phyloP scores from a whole-genome alignment of 1,284 basidiomycete genomes.

The Phlebopus sp. region DNA sequence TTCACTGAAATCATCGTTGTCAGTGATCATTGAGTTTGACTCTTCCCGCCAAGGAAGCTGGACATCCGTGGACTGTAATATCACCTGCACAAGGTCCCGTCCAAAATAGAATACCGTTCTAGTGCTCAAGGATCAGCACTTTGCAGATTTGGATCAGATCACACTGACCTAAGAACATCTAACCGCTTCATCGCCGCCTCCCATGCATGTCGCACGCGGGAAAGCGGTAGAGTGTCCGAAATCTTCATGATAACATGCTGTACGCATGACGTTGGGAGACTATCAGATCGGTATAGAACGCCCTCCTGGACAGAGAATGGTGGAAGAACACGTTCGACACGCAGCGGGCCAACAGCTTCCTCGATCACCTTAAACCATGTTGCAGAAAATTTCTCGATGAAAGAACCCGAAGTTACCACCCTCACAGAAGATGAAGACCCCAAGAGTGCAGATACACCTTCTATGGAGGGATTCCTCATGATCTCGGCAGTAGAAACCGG shows the following conservation, averaged over 20 bases:
- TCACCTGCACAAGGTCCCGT: constrained; percentile 39
- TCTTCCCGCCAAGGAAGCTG: constrained; percentile 31
- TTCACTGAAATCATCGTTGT: constrained; percentile 24
- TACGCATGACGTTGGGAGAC: constrained; percentile 41
- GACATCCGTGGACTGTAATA: constrained; percentile 30
- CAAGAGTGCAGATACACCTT: constrained; percentile 32
- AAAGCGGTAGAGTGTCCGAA: constrained; percentile 22
- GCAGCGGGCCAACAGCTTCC: constrained; percentile 20
- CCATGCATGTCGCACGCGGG: constrained; percentile 37
- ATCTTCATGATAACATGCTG: constrained; percentile 43
- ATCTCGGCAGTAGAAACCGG: constrained; percentile 39
- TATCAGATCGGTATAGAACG: constrained; percentile 43
- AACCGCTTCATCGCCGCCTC: constrained; percentile 30
- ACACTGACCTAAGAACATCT: constrained; percentile 41
- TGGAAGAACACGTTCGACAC: constrained; percentile 39
- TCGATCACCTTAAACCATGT: constrained; percentile 29
- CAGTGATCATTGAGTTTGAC: constrained; percentile 7
- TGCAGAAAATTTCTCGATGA: constrained; percentile 26
- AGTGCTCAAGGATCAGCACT: constrained; percentile 5
- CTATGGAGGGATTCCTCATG: constrained; percentile 39
- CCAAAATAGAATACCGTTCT: constrained; percentile 48
- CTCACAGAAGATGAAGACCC: constrained; percentile 1
- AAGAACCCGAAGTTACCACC: constrained; percentile 9
- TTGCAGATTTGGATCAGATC: neutral
- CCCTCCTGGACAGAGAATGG: constrained; percentile 51